A percentile compares a stretch with the other conserved stretches of the same genome.
These are phyloP conservation scores for Talaromyces marneffei DNA, from an alignment of 2,329 filamentous ascomycete genomes.

Conservation along the genomic window DNA sequence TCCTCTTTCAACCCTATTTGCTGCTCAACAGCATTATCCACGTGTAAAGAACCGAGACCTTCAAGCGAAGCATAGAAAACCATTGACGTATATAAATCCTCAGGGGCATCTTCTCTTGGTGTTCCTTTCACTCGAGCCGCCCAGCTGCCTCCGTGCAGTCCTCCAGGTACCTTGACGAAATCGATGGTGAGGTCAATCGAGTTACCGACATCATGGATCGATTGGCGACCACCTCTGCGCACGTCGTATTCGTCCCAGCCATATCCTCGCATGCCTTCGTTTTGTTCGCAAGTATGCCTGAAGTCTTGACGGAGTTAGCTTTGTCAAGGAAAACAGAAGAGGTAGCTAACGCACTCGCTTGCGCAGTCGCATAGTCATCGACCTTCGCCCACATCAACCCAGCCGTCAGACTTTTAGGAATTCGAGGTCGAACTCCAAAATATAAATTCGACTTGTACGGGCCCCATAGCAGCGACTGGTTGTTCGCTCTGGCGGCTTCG, in stretches of 20 bases:
- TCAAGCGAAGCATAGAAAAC: conserved; percentile 81
- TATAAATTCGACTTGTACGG: conserved; percentile 92
- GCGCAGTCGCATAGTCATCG: conserved; percentile 69
- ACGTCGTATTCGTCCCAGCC: conserved; percentile 98
- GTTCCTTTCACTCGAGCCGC: conserved; percentile 79
- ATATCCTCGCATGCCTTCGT: conserved; percentile 89
- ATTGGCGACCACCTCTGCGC: conserved; percentile 77
- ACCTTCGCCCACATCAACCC: conserved; percentile 86
- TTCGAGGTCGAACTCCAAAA: conserved; percentile 78
- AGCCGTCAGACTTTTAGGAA: conserved; percentile 73
- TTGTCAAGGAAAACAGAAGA: background rate
- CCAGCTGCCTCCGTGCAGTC: conserved; percentile 83
- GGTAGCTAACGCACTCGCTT: conserved; percentile 57
- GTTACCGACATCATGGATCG: conserved; percentile 85
- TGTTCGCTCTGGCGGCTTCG: conserved; percentile 49
- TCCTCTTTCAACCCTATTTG: conserved; percentile 52
- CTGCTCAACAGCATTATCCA: conserved; percentile 46
- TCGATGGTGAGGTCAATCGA: conserved; percentile 84
- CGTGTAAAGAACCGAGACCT: conserved; percentile 61
- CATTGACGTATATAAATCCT: conserved; percentile 66
- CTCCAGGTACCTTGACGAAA: conserved; percentile 88
- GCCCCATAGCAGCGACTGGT: conserved; percentile 90
- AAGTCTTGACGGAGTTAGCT: conserved; percentile 49
- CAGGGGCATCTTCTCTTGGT: conserved; percentile 62
- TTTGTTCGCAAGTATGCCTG: conserved; percentile 91